Percentiles rank a stretch among this genome's conserved stretches.
Conservation (phyloP, 306 rosid genomes). For the Rosa persica region DNA sequence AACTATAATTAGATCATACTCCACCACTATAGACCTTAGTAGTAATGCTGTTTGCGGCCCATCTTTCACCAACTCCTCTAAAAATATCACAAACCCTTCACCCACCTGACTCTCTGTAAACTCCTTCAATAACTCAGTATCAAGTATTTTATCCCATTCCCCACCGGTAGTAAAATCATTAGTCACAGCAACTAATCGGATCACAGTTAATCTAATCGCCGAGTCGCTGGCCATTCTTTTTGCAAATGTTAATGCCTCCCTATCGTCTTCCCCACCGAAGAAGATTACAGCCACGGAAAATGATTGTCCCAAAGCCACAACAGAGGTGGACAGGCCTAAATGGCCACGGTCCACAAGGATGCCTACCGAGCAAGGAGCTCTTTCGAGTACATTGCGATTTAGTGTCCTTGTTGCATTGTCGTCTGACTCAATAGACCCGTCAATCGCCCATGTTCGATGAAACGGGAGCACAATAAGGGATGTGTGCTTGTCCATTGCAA, state of each 20-base stretch:
- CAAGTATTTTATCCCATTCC: constrained; percentile 17
- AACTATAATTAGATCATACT: constrained; percentile 52
- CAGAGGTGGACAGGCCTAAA: background rate
- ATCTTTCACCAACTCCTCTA: constrained; percentile 22
- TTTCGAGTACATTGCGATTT: constrained; percentile 36
- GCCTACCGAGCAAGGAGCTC: constrained; percentile 57
- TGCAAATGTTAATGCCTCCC: constrained; percentile 32
- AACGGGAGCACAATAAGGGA: constrained; percentile 53
- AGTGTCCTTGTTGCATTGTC: constrained; percentile 37
- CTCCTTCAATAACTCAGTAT: constrained; percentile 11
- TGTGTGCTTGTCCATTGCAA: constrained; percentile 47
- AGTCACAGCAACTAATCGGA: background rate
- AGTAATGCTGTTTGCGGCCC: constrained; percentile 18
- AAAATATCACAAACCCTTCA: background rate
- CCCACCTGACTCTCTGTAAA: background rate
- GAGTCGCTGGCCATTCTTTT: constrained; percentile 20
- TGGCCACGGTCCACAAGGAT: constrained; percentile 35
- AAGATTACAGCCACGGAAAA: constrained; percentile 38
- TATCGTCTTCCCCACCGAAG: constrained; percentile 55
- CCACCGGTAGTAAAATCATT: background rate
- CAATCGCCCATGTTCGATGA: constrained; percentile 44
- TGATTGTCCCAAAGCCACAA: background rate
- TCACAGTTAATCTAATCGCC: constrained; percentile 23
- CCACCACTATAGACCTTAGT: constrained; percentile 23
- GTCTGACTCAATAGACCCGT: constrained; percentile 36